These are phyloP conservation scores for Aspergillus sp. DNA, from an alignment of 2,329 filamentous ascomycete genomes.

Conservation along the genomic window DNA sequence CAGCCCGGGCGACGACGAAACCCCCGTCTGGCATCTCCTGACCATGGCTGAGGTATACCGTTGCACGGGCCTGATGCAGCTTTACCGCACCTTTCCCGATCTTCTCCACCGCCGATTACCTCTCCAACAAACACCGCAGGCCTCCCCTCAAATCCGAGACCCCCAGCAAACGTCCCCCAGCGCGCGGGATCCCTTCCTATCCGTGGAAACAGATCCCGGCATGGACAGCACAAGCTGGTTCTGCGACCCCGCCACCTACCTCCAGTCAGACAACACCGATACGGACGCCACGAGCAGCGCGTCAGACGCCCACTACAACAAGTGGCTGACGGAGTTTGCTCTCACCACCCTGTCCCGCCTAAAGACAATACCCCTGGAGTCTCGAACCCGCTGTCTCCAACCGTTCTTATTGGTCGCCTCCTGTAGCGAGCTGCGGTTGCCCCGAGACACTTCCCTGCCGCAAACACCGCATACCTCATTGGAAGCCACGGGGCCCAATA, in stretches of 20 bases:
- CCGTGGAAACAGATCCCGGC: conserved; percentile 19
- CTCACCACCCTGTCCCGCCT: conserved; percentile 50
- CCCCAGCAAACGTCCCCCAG: conserved; percentile 9
- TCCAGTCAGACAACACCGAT: conserved; percentile 2
- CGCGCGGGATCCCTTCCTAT: conserved; percentile 24
- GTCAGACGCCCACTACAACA: conserved; percentile 22
- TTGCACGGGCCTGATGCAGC: conserved; percentile 51
- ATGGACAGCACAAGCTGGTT: conserved; percentile 19
- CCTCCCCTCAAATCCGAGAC: conserved; percentile 4
- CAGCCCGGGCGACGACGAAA: conserved; percentile 52
- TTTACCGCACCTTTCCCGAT: conserved; percentile 55
- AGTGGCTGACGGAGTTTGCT: conserved; percentile 51
- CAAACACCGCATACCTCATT: background rate
- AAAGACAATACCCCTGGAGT: conserved; percentile 50
- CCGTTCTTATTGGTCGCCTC: conserved; percentile 52
- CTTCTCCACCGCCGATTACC: conserved; percentile 46
- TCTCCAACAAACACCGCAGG: conserved; percentile 4
- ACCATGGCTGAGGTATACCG: conserved; percentile 54
- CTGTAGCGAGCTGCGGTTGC: conserved; percentile 50
- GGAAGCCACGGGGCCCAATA: conserved; percentile 17
- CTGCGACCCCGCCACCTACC: conserved; percentile 9
- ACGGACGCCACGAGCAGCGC: conserved; percentile 24
- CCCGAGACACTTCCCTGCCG: conserved; percentile 23
- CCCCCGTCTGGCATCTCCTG: conserved; percentile 52
- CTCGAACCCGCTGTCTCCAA: conserved; percentile 53